phyloP scores from a whole-genome alignment of 1,284 basidiomycete genomes.

The Austroboletus novae-zelandiae region DNA sequence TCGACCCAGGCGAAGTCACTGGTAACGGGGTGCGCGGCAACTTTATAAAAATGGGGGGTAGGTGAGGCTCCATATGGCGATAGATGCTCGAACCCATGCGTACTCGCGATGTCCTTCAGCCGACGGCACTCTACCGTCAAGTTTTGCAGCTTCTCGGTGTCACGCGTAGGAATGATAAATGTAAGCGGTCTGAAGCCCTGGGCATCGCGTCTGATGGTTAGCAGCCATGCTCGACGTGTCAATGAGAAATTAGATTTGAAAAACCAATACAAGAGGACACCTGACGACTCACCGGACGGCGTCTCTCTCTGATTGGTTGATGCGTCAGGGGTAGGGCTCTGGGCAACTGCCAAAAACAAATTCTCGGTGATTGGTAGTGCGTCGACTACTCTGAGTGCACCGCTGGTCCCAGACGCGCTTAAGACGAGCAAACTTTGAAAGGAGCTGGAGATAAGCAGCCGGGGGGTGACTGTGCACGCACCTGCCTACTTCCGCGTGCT shows the following conservation, averaged over 20 bases:
- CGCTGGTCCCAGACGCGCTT: neutral
- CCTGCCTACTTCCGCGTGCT: constrained; percentile 23
- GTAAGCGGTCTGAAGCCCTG: constrained; percentile 15
- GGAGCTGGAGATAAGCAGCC: neutral
- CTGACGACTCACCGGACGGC: constrained; percentile 18
- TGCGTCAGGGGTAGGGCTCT: constrained; percentile 10
- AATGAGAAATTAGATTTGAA: constrained; percentile 4
- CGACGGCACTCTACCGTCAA: constrained; percentile 28
- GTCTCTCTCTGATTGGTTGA: neutral
- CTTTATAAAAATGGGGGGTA: constrained; percentile 10
- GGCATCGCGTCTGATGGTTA: constrained; percentile 16
- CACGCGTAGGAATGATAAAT: constrained; percentile 12
- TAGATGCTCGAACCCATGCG: neutral
- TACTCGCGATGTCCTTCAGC: constrained; percentile 27
- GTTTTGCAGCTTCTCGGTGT: constrained; percentile 17
- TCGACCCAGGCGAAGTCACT: constrained; percentile 22
- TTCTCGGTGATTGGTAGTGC: constrained; percentile 24
- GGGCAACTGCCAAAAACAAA: constrained; percentile 24
- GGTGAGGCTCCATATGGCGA: neutral
- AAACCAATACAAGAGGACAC: neutral
- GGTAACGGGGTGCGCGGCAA: neutral
- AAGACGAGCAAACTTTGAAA: constrained; percentile 20
- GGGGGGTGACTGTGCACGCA: constrained; percentile 3
- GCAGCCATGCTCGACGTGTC: constrained; percentile 20
- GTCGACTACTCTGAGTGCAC: constrained; percentile 7